Evolutionary conservation across 768 basidiomycete genomes (phyloP).

Genomic region (Guyanaporus albipodus): DNA sequence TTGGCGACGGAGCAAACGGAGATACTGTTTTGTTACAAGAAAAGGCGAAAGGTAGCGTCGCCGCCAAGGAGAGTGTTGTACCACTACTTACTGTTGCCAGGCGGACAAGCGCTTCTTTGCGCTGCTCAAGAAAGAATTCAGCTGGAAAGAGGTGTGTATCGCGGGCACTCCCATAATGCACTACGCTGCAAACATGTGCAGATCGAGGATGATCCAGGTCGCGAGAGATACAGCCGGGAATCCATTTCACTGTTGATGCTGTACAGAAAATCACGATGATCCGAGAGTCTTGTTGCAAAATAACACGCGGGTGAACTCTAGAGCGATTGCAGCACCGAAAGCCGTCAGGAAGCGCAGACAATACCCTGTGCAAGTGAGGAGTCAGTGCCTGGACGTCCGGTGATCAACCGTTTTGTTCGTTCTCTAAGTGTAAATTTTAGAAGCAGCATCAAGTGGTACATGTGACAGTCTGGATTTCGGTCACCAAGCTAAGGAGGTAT

Average conservation of each 20-base stretch:
- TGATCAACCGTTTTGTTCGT: background rate
- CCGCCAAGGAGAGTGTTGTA: background rate
- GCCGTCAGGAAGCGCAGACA: background rate
- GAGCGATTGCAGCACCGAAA: background rate
- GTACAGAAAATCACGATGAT: conserved; percentile 14
- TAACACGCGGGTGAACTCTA: background rate
- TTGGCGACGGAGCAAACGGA: conserved; percentile 57
- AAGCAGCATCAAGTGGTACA: conserved; percentile 1
- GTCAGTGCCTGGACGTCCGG: background rate
- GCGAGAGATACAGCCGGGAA: conserved; percentile 55
- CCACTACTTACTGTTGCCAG: conserved; percentile 35
- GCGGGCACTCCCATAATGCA: background rate
- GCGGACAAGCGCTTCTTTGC: conserved; percentile 87
- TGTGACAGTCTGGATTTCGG: background rate
- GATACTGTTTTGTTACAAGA: conserved; percentile 90
- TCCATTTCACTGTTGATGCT: conserved; percentile 58
- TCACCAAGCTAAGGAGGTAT: conserved; percentile 22
- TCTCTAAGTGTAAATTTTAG: conserved; percentile 9
- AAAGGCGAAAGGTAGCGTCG: conserved; percentile 73
- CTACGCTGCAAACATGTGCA: conserved; percentile 24
- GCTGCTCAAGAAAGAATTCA: conserved; percentile 73
- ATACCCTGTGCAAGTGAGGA: background rate
- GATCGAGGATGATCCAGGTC: conserved; percentile 63
- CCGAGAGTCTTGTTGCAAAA: background rate
- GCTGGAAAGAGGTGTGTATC: conserved; percentile 56